A percentile compares a stretch with the other conserved stretches of the same genome.
phyloP scores from a whole-genome alignment of 129 eudicot species.

The Artemisia tridentata region DNA sequence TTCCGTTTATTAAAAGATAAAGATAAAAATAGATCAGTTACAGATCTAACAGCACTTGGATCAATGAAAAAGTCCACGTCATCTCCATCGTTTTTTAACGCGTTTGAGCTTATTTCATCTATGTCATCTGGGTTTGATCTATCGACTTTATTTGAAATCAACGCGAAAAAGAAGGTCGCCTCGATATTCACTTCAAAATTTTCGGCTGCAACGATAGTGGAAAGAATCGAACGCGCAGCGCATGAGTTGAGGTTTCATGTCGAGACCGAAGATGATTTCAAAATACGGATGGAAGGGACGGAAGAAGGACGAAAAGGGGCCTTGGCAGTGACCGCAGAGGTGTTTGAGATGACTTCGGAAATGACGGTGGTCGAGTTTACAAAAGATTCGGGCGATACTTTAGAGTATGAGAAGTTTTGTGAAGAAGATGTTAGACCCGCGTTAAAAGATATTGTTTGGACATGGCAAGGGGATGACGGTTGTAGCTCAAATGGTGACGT shows the following conservation, averaged over 20 bases:
- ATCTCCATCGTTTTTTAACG: slow-evolving; percentile 36
- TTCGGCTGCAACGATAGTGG: slow-evolving; percentile 32
- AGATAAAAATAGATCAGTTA: too few relatives aligned
- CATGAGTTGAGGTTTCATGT: slow-evolving; percentile 24
- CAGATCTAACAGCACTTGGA: background rate
- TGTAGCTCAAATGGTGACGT: background rate
- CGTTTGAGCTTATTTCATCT: slow-evolving; percentile 34
- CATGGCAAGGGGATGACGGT: slow-evolving; percentile 40
- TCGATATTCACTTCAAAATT: slow-evolving; percentile 36
- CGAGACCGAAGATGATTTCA: slow-evolving; percentile 34
- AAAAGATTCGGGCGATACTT: slow-evolving; percentile 35
- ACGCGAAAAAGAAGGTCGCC: slow-evolving; percentile 34
- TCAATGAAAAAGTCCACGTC: slow-evolving; percentile 34
- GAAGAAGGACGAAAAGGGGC: slow-evolving; percentile 40
- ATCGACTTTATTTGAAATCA: slow-evolving; percentile 32
- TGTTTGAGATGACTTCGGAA: slow-evolving; percentile 37
- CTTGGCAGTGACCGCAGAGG: slow-evolving; percentile 40
- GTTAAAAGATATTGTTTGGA: slow-evolving; percentile 43
- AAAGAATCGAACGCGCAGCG: slow-evolving; percentile 23
- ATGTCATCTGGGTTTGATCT: slow-evolving; percentile 38
- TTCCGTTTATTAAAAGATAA: slow-evolving; percentile 19
- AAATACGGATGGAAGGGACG: slow-evolving; percentile 33
- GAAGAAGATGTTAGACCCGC: slow-evolving; percentile 41
- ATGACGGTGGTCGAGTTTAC: slow-evolving; percentile 41
- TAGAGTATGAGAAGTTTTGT: slow-evolving; percentile 39